A percentile compares a stretch with the other conserved stretches of the same genome.
These are phyloP conservation scores for Elsinoe arachidis DNA, from an alignment of 2,329 filamentous ascomycete species.

Conservation along the genomic window DNA sequence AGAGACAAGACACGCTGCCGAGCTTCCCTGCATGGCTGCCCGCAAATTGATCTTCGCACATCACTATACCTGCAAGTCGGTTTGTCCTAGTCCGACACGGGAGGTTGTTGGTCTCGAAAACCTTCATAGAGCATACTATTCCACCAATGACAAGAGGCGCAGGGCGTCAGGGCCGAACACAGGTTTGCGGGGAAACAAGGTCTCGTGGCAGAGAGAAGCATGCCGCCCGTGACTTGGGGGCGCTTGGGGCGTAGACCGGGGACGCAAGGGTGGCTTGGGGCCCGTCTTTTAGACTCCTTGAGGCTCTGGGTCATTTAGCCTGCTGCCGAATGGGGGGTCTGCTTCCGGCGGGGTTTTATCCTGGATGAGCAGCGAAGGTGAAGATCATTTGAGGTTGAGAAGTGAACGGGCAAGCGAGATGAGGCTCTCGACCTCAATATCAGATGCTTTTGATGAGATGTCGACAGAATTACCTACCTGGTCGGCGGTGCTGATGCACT, in stretches of 20 bases:
- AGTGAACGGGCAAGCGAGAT: background rate
- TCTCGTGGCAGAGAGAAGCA: slow-evolving; percentile 6
- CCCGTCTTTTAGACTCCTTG: background rate
- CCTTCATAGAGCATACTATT: background rate
- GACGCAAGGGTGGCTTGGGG: background rate
- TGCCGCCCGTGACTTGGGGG: background rate
- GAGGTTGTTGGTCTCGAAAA: background rate
- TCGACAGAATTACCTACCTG: background rate
- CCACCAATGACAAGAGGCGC: slow-evolving; percentile 2
- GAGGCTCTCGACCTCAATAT: background rate
- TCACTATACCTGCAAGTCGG: background rate
- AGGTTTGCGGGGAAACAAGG: slow-evolving; percentile 7
- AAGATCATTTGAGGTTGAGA: background rate
- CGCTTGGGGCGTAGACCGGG: slow-evolving; percentile 1
- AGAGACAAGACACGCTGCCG: background rate
- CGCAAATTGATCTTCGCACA: slow-evolving; percentile 9
- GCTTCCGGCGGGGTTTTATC: slow-evolving; percentile 7
- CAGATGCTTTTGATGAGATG: background rate
- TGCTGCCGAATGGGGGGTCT: slow-evolving; percentile 6
- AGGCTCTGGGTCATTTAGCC: background rate
- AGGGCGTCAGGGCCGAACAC: background rate
- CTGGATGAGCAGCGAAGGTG: background rate
- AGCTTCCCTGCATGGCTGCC: slow-evolving; percentile 1
- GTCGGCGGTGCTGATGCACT: background rate
- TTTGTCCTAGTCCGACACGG: slow-evolving; percentile 10